A percentile compares a stretch with the other conserved stretches of the same genome.
Conservation (phyloP, 768 basidiomycete species). For the Leccinum disarticulatum region DNA sequence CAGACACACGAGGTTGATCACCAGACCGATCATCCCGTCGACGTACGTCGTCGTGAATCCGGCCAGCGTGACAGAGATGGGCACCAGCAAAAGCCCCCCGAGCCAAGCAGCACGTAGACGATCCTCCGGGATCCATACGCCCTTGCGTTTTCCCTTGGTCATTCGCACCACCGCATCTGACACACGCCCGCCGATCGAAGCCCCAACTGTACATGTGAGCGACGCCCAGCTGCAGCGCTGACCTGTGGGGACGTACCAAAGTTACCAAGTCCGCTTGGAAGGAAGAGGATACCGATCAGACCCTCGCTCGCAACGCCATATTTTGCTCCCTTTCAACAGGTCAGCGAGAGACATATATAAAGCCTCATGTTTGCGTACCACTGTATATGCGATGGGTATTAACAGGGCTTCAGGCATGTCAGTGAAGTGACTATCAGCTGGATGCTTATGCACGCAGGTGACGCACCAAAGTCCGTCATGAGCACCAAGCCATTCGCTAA, state of each 20-base stretch:
- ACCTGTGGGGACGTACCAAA: constrained; percentile 12
- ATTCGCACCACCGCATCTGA: constrained; percentile 54
- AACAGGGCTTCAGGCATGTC: constrained; percentile 39
- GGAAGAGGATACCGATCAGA: constrained; percentile 24
- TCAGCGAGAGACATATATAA: background rate
- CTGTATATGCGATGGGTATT: constrained; percentile 63
- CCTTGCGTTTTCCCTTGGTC: constrained; percentile 49
- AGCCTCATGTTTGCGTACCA: constrained; percentile 42
- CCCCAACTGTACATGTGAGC: constrained; percentile 45
- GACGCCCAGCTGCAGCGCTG: background rate
- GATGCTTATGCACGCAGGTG: background rate
- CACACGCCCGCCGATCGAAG: constrained; percentile 55
- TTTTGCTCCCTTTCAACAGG: constrained; percentile 43
- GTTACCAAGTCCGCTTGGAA: constrained; percentile 30
- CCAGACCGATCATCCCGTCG: constrained; percentile 48
- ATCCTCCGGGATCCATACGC: constrained; percentile 68
- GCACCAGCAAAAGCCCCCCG: constrained; percentile 50
- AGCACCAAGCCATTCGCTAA: constrained; percentile 36
- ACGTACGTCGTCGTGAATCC: constrained; percentile 54
- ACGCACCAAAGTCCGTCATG: constrained; percentile 37
- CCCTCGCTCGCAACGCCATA: constrained; percentile 26
- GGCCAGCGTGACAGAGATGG: constrained; percentile 47
- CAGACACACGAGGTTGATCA: constrained; percentile 51
- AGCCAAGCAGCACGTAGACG: constrained; percentile 53
- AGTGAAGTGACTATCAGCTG: background rate